Base-by-base conservation (phyloP, 495 filamentous ascomycete species). In the Parathielavia appendiculata region DNA sequence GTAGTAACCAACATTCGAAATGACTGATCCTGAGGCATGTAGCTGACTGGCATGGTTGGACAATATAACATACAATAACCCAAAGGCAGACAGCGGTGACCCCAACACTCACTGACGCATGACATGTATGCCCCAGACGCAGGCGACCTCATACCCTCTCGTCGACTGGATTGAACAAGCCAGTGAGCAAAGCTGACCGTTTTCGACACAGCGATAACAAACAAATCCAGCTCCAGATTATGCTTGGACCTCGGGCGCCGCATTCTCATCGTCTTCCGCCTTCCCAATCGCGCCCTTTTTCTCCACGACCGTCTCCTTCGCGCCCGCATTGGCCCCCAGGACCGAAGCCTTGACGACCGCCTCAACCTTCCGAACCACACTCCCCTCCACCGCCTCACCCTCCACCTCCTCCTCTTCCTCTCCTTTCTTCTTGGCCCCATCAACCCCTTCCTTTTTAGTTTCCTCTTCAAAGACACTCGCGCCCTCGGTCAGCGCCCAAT, bases 401-500 rank as follows among this genome's bases (percentile, higher is more conserved):
- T 58, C 59, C 38, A 40, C 34, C 48, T 44, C 39, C 49, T 13
- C 55, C 39, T 51, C 45, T 48, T 36, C 39, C 16, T 62, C 60
- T 0, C 12, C 58, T 41, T 61, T 55, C n/a, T 41, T 61, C 40
- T 59, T 30, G 44, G 35, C 46, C 30, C 60, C 54, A 11, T 43
- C 59, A 22, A 60, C 53, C 30, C 41, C 54, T 35, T 43, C 40
- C 1, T 43, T 19, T 7, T 40, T 19, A 11, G 17, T 52, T 40
- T 57, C 54, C 45, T 66, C 58, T 47, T 52, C 55, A 36, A 65
- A 60, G 1, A 70, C 46, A 17, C 61, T 66, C 47, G 26, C 39
- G 44, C 61, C 66, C 49, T 66, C 64, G 12, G 51, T 46, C 13
- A 98, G 69, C 71, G 84, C 82, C 93, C 93, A 98, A 69, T 97